phyloP scores from a whole-genome alignment of 441 rosid species.

The Populus hybrid region DNA sequence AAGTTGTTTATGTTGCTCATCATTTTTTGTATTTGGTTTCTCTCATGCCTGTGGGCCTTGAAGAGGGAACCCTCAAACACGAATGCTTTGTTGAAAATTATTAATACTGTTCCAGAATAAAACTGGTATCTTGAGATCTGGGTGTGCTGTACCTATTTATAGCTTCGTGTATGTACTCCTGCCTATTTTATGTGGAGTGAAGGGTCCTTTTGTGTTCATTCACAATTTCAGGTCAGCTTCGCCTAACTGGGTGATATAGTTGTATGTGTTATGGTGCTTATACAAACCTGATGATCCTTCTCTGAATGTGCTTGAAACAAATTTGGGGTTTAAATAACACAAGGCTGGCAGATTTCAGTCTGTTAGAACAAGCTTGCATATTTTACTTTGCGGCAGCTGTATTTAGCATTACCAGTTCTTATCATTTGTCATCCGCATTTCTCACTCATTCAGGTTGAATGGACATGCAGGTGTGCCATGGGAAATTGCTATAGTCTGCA shows the following conservation, averaged over 20 bases:
- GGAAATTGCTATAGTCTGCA: constrained; percentile 98
- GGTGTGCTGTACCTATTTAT: background rate
- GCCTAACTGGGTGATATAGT: background rate
- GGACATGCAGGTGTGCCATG: constrained; percentile 84
- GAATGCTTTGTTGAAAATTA: no score
- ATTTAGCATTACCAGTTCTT: background rate
- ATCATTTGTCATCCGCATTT: background rate
- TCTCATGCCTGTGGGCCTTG: no score
- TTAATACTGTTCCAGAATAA: no score
- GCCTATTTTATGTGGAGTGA: background rate
- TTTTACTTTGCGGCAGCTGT: background rate
- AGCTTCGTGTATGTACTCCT: background rate
- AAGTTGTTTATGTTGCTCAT: background rate
- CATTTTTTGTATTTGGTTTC: background rate
- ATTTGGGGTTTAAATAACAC: constrained; percentile 1
- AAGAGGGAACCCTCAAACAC: no score
- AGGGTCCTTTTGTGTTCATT: background rate
- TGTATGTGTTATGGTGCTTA: background rate
- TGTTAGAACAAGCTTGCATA: background rate
- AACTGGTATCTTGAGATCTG: no score
- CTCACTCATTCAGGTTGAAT: constrained; percentile 8
- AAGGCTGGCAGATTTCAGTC: background rate
- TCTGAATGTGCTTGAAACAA: constrained; percentile 1
- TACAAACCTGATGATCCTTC: background rate
- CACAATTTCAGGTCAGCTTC: background rate